Conservation (phyloP, 331 rosid species). For the Quercus lobata region DNA sequence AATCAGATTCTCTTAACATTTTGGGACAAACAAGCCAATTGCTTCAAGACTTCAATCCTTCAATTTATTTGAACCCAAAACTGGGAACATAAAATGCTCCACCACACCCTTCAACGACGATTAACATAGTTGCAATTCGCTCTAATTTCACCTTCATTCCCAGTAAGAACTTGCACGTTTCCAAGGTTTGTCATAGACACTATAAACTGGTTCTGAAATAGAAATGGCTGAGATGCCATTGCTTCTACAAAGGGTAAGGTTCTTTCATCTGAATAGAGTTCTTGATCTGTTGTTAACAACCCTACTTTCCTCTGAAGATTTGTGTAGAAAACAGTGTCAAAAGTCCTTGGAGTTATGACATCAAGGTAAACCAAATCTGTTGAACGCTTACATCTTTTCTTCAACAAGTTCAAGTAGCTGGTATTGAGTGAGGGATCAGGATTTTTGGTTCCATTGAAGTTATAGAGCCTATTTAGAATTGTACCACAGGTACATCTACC, state of each 20-base stretch:
- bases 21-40: no score
- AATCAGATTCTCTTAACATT: no score
- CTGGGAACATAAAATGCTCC: neutral
- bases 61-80: no score
- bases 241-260: constrained; percentile 64
- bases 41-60: neutral
- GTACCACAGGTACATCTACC: constrained; percentile 65
- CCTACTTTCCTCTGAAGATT: constrained; percentile 72
- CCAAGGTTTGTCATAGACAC: constrained; percentile 88
- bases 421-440: constrained; percentile 66
- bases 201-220: constrained; percentile 66
- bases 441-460: constrained; percentile 46
- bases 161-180: constrained; percentile 68
- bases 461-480: constrained; percentile 49
- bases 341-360: constrained; percentile 60
- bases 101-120: neutral
- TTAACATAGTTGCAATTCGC: constrained; percentile 66
- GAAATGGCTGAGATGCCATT: constrained; percentile 59
- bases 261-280: constrained; percentile 53
- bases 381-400: constrained; percentile 42
- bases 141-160: constrained; percentile 74
- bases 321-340: constrained; percentile 57
- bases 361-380: constrained; percentile 55
- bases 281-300: constrained; percentile 68
- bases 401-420: constrained; percentile 44